phyloP scores from a whole-genome alignment of 306 rosid genomes.

The Acmispon strigosus region DNA sequence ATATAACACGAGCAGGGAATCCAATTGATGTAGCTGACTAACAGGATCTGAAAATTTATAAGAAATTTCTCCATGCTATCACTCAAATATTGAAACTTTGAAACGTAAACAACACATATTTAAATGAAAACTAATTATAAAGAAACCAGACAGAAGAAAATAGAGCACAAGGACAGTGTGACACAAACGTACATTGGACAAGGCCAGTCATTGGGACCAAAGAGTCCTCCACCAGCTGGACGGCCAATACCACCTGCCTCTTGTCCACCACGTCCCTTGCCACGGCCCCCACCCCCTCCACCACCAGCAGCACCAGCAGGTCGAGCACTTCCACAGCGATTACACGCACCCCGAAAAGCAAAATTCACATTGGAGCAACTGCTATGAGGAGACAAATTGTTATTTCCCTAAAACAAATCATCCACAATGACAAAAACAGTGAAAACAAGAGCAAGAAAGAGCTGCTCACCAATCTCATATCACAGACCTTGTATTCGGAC shows the following conservation, averaged over 20 bases:
- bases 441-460: slow-evolving; percentile 64
- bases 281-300: slow-evolving; percentile 81
- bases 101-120: not conserved
- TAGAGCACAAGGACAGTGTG: not conserved
- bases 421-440: not conserved
- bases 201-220: slow-evolving; percentile 98
- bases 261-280: slow-evolving; percentile 70
- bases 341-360: slow-evolving; percentile 99
- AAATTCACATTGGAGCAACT: slow-evolving; percentile 93
- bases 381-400: slow-evolving; percentile 29
- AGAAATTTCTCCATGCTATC: not conserved
- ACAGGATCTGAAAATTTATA: not conserved
- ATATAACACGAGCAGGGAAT: not conserved
- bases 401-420: slow-evolving; percentile 23
- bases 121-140: not conserved
- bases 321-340: slow-evolving; percentile 97
- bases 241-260: slow-evolving; percentile 67
- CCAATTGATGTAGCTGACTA: not conserved
- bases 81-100: not conserved
- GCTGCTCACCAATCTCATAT: slow-evolving; percentile 99
- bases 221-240: slow-evolving; percentile 76
- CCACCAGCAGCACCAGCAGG: slow-evolving; percentile 85
- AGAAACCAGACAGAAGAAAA: not conserved
- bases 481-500: slow-evolving; percentile 99
- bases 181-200: slow-evolving; percentile 77